Conservation (phyloP, 345 rosid species). For the Lepidium aucheri region DNA sequence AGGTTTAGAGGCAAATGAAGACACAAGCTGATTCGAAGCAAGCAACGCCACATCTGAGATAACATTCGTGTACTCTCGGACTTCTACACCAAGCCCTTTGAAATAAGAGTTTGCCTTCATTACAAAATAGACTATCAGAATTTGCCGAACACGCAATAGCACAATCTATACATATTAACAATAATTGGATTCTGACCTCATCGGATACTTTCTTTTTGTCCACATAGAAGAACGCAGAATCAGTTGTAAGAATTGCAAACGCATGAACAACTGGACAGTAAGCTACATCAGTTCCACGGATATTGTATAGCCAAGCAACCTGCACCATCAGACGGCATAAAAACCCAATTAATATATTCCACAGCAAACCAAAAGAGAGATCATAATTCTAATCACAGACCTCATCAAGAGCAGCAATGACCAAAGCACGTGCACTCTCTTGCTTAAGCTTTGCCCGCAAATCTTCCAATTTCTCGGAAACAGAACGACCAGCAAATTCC, state of each 20-base stretch:
- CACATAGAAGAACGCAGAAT: constrained; percentile 67
- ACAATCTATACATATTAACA: background rate
- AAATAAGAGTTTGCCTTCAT: constrained; percentile 45
- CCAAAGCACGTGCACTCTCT: constrained; percentile 53
- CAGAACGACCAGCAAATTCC: constrained; percentile 64
- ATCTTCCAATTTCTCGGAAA: constrained; percentile 47
- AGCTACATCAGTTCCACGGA: constrained; percentile 87
- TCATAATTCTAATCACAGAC: constrained; percentile 23
- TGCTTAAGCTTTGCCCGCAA: constrained; percentile 54
- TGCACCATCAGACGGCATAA: constrained; percentile 30
- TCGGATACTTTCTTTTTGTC: constrained; percentile 67
- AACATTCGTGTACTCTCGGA: constrained; percentile 57
- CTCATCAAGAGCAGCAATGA: constrained; percentile 86
- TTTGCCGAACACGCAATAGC: background rate
- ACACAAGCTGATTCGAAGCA: constrained; percentile 47
- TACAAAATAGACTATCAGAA: background rate
- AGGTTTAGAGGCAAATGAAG: constrained; percentile 21
- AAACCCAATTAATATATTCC: background rate
- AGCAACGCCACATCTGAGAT: constrained; percentile 61
- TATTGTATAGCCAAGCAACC: constrained; percentile 98
- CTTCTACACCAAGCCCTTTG: constrained; percentile 56
- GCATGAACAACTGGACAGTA: constrained; percentile 94
- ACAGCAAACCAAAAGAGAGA: background rate
- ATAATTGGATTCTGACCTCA: constrained; percentile 38
- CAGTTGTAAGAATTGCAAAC: constrained; percentile 65